Percentiles rank a stretch among this genome's conserved stretches.
Conservation (phyloP, 2,329 filamentous ascomycete species). For the Setomelanomma holmii region DNA sequence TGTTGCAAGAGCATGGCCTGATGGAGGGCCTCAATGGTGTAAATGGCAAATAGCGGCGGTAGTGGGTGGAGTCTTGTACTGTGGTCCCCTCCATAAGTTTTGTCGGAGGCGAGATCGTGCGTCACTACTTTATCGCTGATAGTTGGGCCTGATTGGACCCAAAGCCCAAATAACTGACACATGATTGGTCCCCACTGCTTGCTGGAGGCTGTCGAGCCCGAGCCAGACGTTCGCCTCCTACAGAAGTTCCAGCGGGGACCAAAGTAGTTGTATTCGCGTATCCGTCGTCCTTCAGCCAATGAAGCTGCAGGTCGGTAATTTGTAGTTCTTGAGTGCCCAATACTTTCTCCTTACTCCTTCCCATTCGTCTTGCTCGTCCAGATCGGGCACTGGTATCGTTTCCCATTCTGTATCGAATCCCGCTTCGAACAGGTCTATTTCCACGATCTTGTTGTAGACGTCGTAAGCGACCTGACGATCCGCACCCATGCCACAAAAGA, state of each 20-base stretch:
- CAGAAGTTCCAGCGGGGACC: too few species aligned
- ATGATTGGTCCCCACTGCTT: too few species aligned
- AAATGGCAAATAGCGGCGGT: constrained; percentile 18
- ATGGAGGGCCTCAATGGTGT: constrained; percentile 35
- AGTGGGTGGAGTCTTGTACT: too few species aligned
- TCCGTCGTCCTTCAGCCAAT: constrained; percentile 61
- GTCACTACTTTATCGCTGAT: neutral
- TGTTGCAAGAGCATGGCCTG: constrained; percentile 46
- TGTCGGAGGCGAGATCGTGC: too few species aligned
- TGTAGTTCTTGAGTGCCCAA: constrained; percentile 84
- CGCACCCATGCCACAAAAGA: constrained; percentile 81
- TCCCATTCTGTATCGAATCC: constrained; percentile 90
- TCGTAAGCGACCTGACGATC: constrained; percentile 94
- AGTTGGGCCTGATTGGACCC: too few species aligned
- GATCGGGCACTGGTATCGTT: constrained; percentile 74
- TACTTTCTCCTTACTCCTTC: constrained; percentile 86
- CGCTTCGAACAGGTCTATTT: constrained; percentile 88
- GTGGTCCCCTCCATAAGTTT: too few species aligned
- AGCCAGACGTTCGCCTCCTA: too few species aligned
- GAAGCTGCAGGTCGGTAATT: constrained; percentile 76
- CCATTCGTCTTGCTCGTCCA: constrained; percentile 81
- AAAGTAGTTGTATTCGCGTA: constrained; percentile 11
- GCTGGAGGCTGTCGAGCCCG: too few species aligned
- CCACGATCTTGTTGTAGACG: constrained; percentile 87
- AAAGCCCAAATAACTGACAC: too few species aligned